A percentile compares a stretch with the other conserved stretches of the same genome.
Evolutionary conservation across 192 early-diverging fungal genomes (phyloP).

Genomic region (Coemansia sp.): DNA sequence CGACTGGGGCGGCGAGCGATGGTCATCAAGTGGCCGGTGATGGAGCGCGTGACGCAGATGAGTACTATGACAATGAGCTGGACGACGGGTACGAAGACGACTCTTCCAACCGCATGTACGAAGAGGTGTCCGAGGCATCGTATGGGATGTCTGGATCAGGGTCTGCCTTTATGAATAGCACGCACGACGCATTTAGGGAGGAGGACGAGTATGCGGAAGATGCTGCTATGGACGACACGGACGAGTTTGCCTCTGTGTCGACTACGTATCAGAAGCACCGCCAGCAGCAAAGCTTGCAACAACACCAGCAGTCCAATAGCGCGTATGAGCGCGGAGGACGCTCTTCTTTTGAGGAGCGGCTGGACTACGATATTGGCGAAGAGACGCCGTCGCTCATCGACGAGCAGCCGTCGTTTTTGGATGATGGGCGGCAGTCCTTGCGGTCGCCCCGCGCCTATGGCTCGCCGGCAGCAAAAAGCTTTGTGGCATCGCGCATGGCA

Average conservation of each 20-base stretch:
- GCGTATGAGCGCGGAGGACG: conserved; percentile 16
- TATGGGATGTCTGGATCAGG: not conserved
- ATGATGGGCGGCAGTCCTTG: conserved; percentile 21
- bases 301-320: conserved; percentile 3
- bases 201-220: conserved; percentile 34
- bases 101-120: conserved; percentile 28
- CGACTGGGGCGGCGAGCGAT: conserved; percentile 18
- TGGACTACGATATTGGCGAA: conserved; percentile 22
- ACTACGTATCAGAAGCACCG: conserved; percentile 13
- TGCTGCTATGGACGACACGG: conserved; percentile 21
- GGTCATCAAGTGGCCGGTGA: conserved; percentile 34
- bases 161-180: conserved; percentile 10
- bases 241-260: conserved; percentile 19
- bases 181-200: conserved; percentile 32
- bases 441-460: conserved; percentile 34
- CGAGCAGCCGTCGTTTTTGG: conserved; percentile 45
- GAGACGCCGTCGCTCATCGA: conserved; percentile 40
- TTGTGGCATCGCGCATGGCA: conserved; percentile 37
- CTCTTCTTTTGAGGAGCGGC: conserved; percentile 29
- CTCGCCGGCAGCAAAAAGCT: conserved; percentile 45
- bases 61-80: conserved; percentile 28
- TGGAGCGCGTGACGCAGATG: conserved; percentile 38
- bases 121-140: conserved; percentile 10
- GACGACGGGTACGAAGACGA: conserved; percentile 51
- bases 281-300: conserved; percentile 12